Base-by-base conservation (phyloP, 345 rosid species). In the Euphorbia peplus region DNA sequence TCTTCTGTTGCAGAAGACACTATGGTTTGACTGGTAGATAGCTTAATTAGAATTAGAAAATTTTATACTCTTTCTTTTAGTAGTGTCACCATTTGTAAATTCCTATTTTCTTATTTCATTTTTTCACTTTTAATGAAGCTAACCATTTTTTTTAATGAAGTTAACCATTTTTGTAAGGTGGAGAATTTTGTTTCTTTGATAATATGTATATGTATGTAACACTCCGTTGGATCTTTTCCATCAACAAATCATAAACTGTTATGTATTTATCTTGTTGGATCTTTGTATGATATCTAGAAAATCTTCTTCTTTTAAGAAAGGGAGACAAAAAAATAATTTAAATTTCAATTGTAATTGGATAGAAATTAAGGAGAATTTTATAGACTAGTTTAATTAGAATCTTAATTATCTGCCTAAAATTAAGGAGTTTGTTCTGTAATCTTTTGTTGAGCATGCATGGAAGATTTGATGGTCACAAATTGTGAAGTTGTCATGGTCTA, bases 1-100 rank as follows among this genome's bases (percentile, higher is more conserved):
- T n/a, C 6, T n/a, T 3, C 9, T 2, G 8, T 18, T 24, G 29
- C 59, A 8, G 11, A 50, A 1, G n/a, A 24, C 2, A 25, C 24
- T 55, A 26, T 3, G 35, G 2, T 26, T 57, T 57, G 61, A 57
- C 61, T 57, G 61, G 61, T 57, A 29, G 61, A 28, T 57, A 15
- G 25, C n/a, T n/a, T n/a, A n/a, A n/a, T n/a, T n/a, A n/a, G 55
- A 56, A 4, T 0, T n/a, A n/a, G 44, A 16, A 1, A 4, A 22
- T 2, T n/a, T 2, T n/a, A 53, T 8, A 26, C 12, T 7, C 5
- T n/a, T 16, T 48, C 5, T 1, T 5, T 3, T 6, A 18, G 0
- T 18, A 53, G 19, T 57, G 19, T 3, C 19, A 25, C 39, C 28
- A 57, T 13, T 29, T 28, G 61, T 57, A 57, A 28, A 26, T 57